These are phyloP conservation scores for Lachancea lanzarotensis DNA, from an alignment of 805 yeast species.

Conservation along the genomic window DNA sequence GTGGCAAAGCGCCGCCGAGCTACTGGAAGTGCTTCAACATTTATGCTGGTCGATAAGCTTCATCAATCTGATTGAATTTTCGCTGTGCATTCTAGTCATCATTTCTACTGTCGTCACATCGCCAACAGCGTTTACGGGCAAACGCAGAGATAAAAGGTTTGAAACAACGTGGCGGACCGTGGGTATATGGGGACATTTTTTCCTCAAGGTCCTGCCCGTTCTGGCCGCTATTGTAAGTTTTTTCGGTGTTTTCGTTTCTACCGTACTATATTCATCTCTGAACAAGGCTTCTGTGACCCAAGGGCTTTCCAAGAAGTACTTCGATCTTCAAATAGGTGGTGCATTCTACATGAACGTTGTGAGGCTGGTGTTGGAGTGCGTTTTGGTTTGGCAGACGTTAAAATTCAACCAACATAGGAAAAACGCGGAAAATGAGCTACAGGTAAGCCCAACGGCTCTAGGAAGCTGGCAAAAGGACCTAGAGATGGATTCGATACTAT, in stretches of 20 bases:
- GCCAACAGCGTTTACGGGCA: neutral
- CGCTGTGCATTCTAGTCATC: neutral
- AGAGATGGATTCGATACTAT: constrained; percentile 1
- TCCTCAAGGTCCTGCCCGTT: constrained; percentile 1
- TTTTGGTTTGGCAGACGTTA: neutral
- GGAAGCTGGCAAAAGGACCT: constrained; percentile 1
- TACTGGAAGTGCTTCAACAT: constrained; percentile 1
- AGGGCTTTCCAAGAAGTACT: constrained; percentile 2
- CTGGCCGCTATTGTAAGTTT: constrained; percentile 1
- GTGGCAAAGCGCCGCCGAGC: constrained; percentile 1
- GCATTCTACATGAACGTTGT: constrained; percentile 3
- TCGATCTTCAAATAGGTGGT: constrained; percentile 1
- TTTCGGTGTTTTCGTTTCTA: neutral
- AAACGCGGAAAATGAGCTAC: neutral
- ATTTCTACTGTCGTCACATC: neutral
- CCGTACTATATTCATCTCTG: neutral
- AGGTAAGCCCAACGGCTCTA: neutral
- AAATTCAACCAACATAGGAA: neutral
- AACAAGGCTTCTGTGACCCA: constrained; percentile 1
- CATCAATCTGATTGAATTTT: constrained; percentile 2
- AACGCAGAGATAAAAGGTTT: neutral
- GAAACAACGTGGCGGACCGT: neutral
- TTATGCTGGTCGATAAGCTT: constrained; percentile 2
- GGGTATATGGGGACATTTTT: neutral
- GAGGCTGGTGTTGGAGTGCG: constrained; percentile 3